Base-by-base conservation (phyloP, 2,329 filamentous ascomycete species). In the Trichophyton schoenleinii region DNA sequence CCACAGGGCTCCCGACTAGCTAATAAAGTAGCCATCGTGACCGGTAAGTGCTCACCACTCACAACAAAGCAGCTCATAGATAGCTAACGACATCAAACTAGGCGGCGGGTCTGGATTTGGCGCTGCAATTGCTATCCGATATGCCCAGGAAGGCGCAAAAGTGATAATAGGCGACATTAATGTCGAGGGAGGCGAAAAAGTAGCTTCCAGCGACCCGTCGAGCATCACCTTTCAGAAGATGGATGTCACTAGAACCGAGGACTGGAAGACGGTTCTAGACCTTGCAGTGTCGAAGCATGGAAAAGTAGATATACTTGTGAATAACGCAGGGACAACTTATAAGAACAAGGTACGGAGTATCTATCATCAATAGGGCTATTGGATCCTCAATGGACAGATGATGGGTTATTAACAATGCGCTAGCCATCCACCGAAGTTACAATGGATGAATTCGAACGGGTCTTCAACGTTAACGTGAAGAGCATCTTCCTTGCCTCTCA, bases 1-100 rank as follows among this genome's bases (percentile, higher is more conserved):
- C 18, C 62, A 15, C 67, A 65, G 59, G 67, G 70, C 31, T 64
- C 68, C 36, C 70, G 75, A 60, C 69, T 78, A 9, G 70, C 73
- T 61, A 75, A 73, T 61, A 78, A 78, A 64, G 74, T 77, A 46
- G 74, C 75, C 64, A 76, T 78, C 53, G 73, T 78, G 25, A 78
- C 76, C 18, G 76, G 76, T 77, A 66, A 15, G 22, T n/a, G 4
- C 13, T 22, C 2, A 44, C 2, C n/a, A 9, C 36, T 22, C 31
- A 20, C 8, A n/a, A 18, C n/a, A 11, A 6, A 34, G 6, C n/a
- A 36, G 15, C 15, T 9, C 1, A 22, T 34, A 31, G 6, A 7
- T 31, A 31, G 15, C 5, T 31, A 66, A 41, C 48, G 9, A 52
- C 13, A n/a, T 58, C 28, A 5, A 13, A 22, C 42, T 18, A 74